These are phyloP conservation scores for Neurospora tetraspora DNA, from an alignment of 495 filamentous ascomycete species.

Conservation along the genomic window DNA sequence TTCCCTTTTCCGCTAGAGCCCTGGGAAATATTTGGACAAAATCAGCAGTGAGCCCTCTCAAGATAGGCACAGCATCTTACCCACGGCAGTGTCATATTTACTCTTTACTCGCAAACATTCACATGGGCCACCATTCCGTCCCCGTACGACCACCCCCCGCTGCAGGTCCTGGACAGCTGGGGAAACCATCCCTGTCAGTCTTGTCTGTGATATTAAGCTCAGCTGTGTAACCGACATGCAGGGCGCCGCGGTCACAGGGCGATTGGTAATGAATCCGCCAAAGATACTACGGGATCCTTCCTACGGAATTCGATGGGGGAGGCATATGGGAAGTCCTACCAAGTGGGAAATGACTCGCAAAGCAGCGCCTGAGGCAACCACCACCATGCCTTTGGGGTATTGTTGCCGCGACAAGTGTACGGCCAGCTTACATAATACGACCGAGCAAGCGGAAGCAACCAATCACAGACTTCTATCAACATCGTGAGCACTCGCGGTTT, in stretches of 20 bases:
- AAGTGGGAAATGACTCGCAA: not conserved
- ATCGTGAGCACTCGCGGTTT: not conserved
- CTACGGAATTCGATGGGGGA: too few species aligned
- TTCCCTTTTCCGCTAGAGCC: not conserved
- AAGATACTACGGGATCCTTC: not conserved
- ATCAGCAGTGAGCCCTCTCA: not conserved
- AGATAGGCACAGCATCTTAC: not conserved
- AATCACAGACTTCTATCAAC: not conserved
- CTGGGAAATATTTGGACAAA: not conserved
- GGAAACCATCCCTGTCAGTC: not conserved
- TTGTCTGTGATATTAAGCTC: not conserved
- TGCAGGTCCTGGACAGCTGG: not conserved
- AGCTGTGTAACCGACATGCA: conserved; percentile 7
- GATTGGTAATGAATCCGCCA: not conserved
- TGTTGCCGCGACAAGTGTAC: not conserved
- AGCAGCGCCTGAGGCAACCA: not conserved
- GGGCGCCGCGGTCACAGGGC: conserved; percentile 12
- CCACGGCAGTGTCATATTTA: not conserved
- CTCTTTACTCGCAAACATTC: not conserved
- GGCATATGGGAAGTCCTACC: not conserved
- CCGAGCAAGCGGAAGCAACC: not conserved
- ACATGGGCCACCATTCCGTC: not conserved
- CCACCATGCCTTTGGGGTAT: too few species aligned
- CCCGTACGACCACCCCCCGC: not conserved
- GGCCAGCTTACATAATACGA: not conserved